Base-by-base conservation (phyloP, 352 stramenopile genomes). In the Phytophthora tubulina region DNA sequence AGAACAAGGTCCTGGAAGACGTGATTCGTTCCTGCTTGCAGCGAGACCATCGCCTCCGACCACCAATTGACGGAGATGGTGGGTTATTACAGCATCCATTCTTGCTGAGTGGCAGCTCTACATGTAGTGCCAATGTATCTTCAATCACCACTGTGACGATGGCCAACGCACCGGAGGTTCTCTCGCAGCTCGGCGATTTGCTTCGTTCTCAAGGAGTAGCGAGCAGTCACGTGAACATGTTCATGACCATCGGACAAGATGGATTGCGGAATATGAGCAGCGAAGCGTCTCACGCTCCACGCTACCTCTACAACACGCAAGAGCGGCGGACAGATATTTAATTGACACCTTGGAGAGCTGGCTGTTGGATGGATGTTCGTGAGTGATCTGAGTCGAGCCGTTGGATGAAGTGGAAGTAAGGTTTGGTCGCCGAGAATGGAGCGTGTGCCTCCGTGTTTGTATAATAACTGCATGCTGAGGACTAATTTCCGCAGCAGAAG, bases 1-100 rank as follows among this genome's bases (percentile, higher is more conserved):
- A 83, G 46, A 94, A 98, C 62, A 87, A 90, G 46, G 81, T 90
- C 17, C 63, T 98, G 15, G 81, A 96, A 72, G 79, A 96, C 53
- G 92, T 96, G n/a, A 92, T 98, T 41, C 78, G 89, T 11, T 83
- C 80, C 44, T 98, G 93, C 62, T 67, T 98, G 60, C 86, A 95
- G 53, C 78, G 91, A 32, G 87, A 98, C 45, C 92, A 97, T 41
- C 80, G 84, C 6, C 67, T 67, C 21, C 81, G 94, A 31, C 86
- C 90, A 13, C 79, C 86, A 15, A 98, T 98, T 46, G 90, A 92
- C 17, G 91, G 90, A 3, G 71, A 82, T 6, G 64, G 75, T 44
- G 89, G 92, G 8, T 70, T 98, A 50, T 72, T 98, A 36, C 76
- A 88, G n/a, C 91, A 98, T 63, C 79, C 85, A 45, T 98, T 97